Conservation (phyloP, 305 asterid species). For the Ajuga reptans region DNA sequence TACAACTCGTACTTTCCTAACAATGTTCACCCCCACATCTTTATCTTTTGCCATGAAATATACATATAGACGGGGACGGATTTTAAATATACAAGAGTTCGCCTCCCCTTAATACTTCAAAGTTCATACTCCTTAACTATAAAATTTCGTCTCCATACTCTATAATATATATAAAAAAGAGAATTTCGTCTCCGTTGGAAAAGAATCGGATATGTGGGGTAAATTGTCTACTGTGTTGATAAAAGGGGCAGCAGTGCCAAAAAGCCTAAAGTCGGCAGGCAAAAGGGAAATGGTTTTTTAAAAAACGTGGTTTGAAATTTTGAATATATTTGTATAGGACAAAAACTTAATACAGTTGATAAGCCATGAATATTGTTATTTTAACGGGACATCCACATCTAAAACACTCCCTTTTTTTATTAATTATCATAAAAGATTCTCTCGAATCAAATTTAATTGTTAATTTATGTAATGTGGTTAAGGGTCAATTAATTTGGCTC, state of each 20-base stretch:
- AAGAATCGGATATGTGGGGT: too few species aligned
- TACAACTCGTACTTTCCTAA: too few species aligned
- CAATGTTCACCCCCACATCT: too few species aligned
- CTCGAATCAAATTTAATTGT: conserved; percentile 3
- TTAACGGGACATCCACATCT: conserved; percentile 17
- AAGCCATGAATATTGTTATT: background rate
- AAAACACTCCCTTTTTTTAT: background rate
- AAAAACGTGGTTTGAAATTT: conserved; percentile 7
- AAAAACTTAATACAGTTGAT: conserved; percentile 7
- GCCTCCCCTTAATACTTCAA: too few species aligned
- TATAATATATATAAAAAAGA: too few species aligned
- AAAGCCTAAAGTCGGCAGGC: conserved; percentile 20
- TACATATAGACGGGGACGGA: too few species aligned
- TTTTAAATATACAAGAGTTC: too few species aligned
- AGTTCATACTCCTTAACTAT: too few species aligned
- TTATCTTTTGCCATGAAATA: too few species aligned
- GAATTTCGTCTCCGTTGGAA: too few species aligned
- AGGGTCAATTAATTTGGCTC: conserved; percentile 48
- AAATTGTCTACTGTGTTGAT: background rate
- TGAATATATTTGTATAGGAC: conserved; percentile 17
- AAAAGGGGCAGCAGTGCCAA: conserved; percentile 3
- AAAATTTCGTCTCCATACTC: too few species aligned
- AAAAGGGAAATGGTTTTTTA: conserved; percentile 14
- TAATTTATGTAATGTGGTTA: conserved; percentile 1
- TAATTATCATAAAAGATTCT: conserved; percentile 18